Base-by-base conservation (phyloP, 2,329 filamentous ascomycete genomes). In the Fusarium phyllophilum region DNA sequence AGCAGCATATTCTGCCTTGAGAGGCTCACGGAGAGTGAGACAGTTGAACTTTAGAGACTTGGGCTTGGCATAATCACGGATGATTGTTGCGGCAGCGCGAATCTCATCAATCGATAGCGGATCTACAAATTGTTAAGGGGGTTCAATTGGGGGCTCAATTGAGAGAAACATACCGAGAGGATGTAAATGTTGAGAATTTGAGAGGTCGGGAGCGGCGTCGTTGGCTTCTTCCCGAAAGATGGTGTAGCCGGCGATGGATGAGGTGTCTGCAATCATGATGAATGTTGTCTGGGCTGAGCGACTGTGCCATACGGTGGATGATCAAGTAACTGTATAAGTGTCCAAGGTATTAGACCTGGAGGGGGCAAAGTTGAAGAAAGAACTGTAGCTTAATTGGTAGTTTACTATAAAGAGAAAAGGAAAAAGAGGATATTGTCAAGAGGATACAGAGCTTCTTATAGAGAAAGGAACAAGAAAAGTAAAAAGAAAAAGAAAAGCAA, bases 1-100 rank as follows among this genome's bases (percentile, higher is more conserved):
- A 57, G 91, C 89, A 24, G 90, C 82, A 79, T 91, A 92, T n/a
- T 86, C 70, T 86, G 84, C 72, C 84, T 93, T 93, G 44, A 85
- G 84, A 7, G 91, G 91, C 77, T 93, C 90, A 58, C 91, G 86
- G 8, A 93, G 84, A 29, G 89, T 93, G 57, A 94, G 87, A 74
- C 88, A 88, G 82, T 94, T 94, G 85, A 85, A 84, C 72, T 85
- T 84, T 56, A 84, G 58, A 17, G 75, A 68, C 57, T 78, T 79
- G 59, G 81, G 76, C 46, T 58, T 72, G 22, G 81, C 81, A 71
- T 82, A 65, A 11, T 83, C 82, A 39, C 85, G 81, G 67, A 90
- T 83, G 48, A 89, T 80, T 71, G 86, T 86, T 46, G 84, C 83
- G 45, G 88, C 86, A 26, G 81, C 78, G 62, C 83, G 82, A 26